phyloP scores from a whole-genome alignment of 1,284 basidiomycete species.

The Flammula alnicola region DNA sequence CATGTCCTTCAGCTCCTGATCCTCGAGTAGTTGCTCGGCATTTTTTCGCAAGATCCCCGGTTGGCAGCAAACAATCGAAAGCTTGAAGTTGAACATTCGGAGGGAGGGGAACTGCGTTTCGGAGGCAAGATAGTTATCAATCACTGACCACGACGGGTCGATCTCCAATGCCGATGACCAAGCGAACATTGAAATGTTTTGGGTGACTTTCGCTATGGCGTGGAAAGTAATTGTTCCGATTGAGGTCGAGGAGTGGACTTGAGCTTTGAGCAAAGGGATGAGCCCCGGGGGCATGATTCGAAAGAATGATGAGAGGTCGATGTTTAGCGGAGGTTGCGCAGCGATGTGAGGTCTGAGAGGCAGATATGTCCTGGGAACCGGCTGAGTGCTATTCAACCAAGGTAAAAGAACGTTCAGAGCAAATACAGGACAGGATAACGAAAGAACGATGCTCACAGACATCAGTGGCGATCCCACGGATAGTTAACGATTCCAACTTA shows the following conservation, averaged over 20 bases:
- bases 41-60: too few relatives aligned
- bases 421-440: background rate
- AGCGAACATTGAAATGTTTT: constrained; percentile 9
- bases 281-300: constrained; percentile 7
- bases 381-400: constrained; percentile 7
- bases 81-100: constrained; percentile 1
- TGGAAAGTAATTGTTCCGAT: constrained; percentile 8
- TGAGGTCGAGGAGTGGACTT: constrained; percentile 3
- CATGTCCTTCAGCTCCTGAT: too few relatives aligned
- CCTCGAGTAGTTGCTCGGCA: too few relatives aligned
- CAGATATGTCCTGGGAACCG: constrained; percentile 3
- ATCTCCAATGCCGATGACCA: constrained; percentile 5
- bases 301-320: constrained; percentile 6
- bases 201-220: constrained; percentile 5
- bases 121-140: constrained; percentile 9
- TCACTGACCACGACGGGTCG: constrained; percentile 10
- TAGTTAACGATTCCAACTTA: constrained; percentile 10
- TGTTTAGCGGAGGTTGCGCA: constrained; percentile 2
- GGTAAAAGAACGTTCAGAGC: background rate
- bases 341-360: constrained; percentile 5
- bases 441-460: constrained; percentile 1
- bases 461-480: constrained; percentile 7
- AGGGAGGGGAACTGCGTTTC: constrained; percentile 6
- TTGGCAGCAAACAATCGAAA: constrained; percentile 7
- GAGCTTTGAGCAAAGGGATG: constrained; percentile 5